Evolutionary conservation across 345 rosid species (phyloP).

Genomic region (Litchi chinensis): DNA sequence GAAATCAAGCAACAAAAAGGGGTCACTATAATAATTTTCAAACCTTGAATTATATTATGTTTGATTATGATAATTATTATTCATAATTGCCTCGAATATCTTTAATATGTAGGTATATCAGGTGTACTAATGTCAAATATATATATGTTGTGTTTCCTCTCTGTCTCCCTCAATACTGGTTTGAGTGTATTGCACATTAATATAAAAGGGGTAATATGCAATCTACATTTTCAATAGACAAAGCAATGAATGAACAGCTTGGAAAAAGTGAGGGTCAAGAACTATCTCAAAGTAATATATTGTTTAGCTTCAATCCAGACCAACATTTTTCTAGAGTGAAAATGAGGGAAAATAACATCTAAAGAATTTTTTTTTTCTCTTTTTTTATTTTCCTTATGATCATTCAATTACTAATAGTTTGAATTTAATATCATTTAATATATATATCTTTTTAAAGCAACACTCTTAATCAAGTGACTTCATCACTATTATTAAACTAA

Average conservation of each 20-base stretch:
- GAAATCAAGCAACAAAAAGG: conserved; percentile 47
- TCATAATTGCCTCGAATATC: conserved; percentile 22
- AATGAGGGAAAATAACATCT: no score
- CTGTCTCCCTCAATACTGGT: background rate
- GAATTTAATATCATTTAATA: no score
- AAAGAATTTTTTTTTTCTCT: no score
- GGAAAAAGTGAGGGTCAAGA: background rate
- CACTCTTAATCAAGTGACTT: no score
- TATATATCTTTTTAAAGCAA: no score
- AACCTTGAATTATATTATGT: conserved; percentile 38
- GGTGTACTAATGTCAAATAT: conserved; percentile 4
- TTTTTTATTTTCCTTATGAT: no score
- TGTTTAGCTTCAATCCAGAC: background rate
- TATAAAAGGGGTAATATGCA: conserved; percentile 37
- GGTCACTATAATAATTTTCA: conserved; percentile 33
- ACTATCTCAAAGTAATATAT: background rate
- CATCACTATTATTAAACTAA: no score
- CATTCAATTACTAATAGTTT: no score
- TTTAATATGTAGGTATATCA: conserved; percentile 18
- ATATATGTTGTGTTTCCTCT: background rate
- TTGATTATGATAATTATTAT: conserved; percentile 40
- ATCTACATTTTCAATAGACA: conserved; percentile 43
- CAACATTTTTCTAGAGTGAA: no score
- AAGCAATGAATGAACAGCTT: conserved; percentile 40
- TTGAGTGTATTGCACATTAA: conserved; percentile 39